Evolutionary conservation across 257 asterid species (phyloP), one percentile per base, ranked within the genome.

Genomic region (Nicotiana undulata): DNA sequence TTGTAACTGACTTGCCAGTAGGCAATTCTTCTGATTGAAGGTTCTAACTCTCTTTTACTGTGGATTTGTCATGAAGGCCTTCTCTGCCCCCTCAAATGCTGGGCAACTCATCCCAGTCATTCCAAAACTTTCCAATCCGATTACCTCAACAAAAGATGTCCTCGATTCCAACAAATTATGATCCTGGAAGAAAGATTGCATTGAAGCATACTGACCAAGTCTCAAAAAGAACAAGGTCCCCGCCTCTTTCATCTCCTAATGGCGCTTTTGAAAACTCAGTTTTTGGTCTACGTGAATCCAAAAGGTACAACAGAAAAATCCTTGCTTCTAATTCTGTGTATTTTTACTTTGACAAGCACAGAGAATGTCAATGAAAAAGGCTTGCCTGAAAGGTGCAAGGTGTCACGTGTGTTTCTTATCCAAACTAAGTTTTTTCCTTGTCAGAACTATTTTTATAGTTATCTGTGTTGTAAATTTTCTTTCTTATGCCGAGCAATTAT

Each of bases 151-250:
- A 82, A 77, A 83, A 72, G 77, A 55, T 84, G 76, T 65, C 91
- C 53, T 66, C 87, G 16, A 83, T 74, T 77, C 81, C 85, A 63
- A 40, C 83, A 72, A 51, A 61, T 56, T 75, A 88, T 80, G 90
- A 85, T 76, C 80, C 88, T 81, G 90, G 84, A 79, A 86, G 89
- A 79, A 89, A 85, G 64, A 76, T 81, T 64, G 90, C 87, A 81
- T 52, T 83, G 79, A 88, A 83, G 86, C 82, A 86, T 86, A 86
- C 81, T 17, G 91, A 90, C 83, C 92, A 88, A 76, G 89, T 79
- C 81, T 84, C 92, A 61, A 95, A 91, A 84, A 85, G 95, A 86
- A 86, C 90, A 67, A 96, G 97, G 87, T 92, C 97, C 46, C 96
- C 99, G 52, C 85, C 91, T 82, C 80, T 52, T 68, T 85, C 88